Percentiles rank a stretch among this genome's conserved stretches.
Conservation (phyloP, 768 basidiomycete genomes). For the Tephrocybe sp. region DNA sequence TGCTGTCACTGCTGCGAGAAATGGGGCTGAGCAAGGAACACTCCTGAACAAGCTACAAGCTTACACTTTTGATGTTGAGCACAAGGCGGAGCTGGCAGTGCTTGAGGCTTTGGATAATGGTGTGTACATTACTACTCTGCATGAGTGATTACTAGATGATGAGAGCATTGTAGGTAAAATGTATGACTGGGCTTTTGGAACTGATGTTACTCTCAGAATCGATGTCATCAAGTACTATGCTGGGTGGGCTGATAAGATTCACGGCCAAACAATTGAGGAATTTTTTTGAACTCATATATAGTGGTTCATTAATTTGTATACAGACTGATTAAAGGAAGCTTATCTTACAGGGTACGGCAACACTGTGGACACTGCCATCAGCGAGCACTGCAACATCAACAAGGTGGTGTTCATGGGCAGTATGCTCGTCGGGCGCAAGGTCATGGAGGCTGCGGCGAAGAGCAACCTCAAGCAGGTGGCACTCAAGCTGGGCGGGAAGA, state of each 20-base stretch:
- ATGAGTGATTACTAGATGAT: slow-evolving; percentile 12
- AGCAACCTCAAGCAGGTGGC: slow-evolving; percentile 79
- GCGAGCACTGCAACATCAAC: slow-evolving; percentile 68
- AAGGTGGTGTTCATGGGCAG: slow-evolving; percentile 58
- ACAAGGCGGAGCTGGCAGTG: slow-evolving; percentile 46
- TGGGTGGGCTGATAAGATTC: too few relatives aligned
- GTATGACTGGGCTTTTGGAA: too few relatives aligned
- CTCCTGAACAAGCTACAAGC: slow-evolving; percentile 47
- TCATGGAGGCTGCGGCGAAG: slow-evolving; percentile 73
- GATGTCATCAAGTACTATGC: too few relatives aligned
- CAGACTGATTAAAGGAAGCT: slow-evolving; percentile 45
- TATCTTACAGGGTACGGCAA: slow-evolving; percentile 68
- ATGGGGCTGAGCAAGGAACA: slow-evolving; percentile 36
- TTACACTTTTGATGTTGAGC: slow-evolving; percentile 52
- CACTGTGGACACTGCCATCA: slow-evolving; percentile 69
- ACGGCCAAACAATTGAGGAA: too few relatives aligned
- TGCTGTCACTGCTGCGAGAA: slow-evolving; percentile 46
- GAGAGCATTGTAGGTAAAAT: too few relatives aligned
- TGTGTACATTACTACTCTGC: slow-evolving; percentile 9
- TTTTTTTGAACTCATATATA: slow-evolving; percentile 14
- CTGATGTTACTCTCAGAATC: too few relatives aligned
- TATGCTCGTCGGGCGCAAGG: slow-evolving; percentile 69
- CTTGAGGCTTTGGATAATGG: slow-evolving; percentile 51
- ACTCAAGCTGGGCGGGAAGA: slow-evolving; percentile 76
- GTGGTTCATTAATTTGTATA: background rate